Percentiles rank a stretch among this genome's conserved stretches.
Conservation (phyloP, 495 filamentous ascomycete genomes). For the Penicillium salamii region DNA sequence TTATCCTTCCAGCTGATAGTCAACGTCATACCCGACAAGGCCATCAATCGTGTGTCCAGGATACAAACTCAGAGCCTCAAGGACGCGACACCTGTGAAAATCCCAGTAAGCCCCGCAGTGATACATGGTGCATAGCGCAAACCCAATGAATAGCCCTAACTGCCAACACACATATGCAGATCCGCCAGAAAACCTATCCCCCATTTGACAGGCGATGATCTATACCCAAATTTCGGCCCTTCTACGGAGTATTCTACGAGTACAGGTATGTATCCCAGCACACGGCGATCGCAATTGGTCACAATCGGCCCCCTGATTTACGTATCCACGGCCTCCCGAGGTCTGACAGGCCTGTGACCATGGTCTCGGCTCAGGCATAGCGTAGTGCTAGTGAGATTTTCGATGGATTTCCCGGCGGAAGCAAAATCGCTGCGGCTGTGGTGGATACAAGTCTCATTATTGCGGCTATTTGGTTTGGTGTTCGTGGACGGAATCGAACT, state of each 20-base stretch:
- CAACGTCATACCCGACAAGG: constrained; percentile 38
- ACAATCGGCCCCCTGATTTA: constrained; percentile 13
- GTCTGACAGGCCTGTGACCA: constrained; percentile 13
- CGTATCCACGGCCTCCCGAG: constrained; percentile 25
- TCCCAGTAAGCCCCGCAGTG: too few relatives aligned
- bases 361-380: constrained; percentile 37
- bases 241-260: constrained; percentile 24
- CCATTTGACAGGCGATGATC: constrained; percentile 47
- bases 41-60: constrained; percentile 45
- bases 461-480: constrained; percentile 38
- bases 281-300: constrained; percentile 17
- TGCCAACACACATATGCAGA: constrained; percentile 7
- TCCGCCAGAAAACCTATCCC: constrained; percentile 23
- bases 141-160: too few relatives aligned
- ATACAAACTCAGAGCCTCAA: too few relatives aligned
- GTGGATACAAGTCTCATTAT: constrained; percentile 49
- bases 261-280: too few relatives aligned
- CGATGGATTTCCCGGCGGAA: constrained; percentile 38
- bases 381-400: constrained; percentile 48
- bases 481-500: too few relatives aligned
- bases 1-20: constrained; percentile 42
- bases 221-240: constrained; percentile 24
- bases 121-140: too few relatives aligned
- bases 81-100: too few relatives aligned
- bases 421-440: constrained; percentile 53